Conservation (phyloP, 2,329 filamentous ascomycete species). For the Fusarium buxicola region DNA sequence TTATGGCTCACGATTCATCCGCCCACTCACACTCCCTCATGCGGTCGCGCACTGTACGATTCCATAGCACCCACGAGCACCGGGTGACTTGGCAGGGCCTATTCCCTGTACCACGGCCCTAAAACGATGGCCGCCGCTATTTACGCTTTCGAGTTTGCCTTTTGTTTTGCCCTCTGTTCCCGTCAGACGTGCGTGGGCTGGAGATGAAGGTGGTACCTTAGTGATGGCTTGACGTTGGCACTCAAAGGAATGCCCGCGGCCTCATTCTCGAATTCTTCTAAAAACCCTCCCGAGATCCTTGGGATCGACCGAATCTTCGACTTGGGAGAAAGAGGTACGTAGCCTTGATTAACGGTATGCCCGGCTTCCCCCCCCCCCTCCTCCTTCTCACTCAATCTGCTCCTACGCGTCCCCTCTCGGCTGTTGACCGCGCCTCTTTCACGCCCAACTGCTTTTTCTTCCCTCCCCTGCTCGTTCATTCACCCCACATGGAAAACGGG, state of each 20-base stretch:
- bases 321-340: slow-evolving; percentile 7
- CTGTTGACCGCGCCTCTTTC: slow-evolving; percentile 34
- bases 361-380: slow-evolving; percentile 11
- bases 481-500: slow-evolving; percentile 39
- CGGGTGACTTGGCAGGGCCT: slow-evolving; percentile 42
- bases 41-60: slow-evolving; percentile 40
- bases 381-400: slow-evolving; percentile 23
- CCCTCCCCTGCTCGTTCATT: slow-evolving; percentile 32
- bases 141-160: slow-evolving; percentile 7
- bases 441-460: slow-evolving; percentile 28
- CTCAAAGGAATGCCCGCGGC: slow-evolving; percentile 3
- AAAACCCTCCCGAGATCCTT: not conserved
- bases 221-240: slow-evolving; percentile 4
- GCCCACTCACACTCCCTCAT: slow-evolving; percentile 27
- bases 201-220: slow-evolving; percentile 4
- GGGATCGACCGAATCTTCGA: not conserved
- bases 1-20: slow-evolving; percentile 39
- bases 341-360: slow-evolving; percentile 8
- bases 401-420: slow-evolving; percentile 19
- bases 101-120: slow-evolving; percentile 40
- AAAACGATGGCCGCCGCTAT: slow-evolving; percentile 7
- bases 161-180: not conserved
- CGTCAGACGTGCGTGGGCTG: not conserved
- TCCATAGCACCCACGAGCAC: slow-evolving; percentile 42
- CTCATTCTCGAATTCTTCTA: not conserved